These are phyloP conservation scores for Sporothrix pseudoabietina DNA, from an alignment of 2,329 filamentous ascomycete genomes.

Conservation along the genomic window DNA sequence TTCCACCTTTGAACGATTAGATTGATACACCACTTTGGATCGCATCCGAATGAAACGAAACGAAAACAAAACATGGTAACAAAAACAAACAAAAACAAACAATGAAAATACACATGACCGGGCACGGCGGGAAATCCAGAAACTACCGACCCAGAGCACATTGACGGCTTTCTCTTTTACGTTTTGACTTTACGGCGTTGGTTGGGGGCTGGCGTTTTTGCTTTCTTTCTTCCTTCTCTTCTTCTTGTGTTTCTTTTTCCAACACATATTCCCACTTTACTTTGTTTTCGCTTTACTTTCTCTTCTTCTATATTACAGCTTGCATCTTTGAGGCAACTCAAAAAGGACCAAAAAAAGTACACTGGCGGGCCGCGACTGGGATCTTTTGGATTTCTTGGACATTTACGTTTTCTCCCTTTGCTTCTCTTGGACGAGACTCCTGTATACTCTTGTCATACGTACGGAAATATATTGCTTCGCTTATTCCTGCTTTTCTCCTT, in stretches of 20 bases:
- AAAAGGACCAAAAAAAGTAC: conserved; percentile 15
- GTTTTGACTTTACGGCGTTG: conserved; percentile 5
- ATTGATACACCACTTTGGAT: conserved; percentile 17
- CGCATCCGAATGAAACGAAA: conserved; percentile 1
- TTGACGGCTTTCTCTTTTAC: conserved; percentile 13
- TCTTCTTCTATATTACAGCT: conserved; percentile 22
- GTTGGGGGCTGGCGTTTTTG: not conserved
- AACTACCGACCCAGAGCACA: not conserved
- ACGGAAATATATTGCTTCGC: not conserved
- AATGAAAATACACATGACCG: not conserved
- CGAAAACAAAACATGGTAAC: not conserved
- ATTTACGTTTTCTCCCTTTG: not conserved
- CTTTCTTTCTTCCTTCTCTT: conserved; percentile 3
- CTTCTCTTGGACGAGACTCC: not conserved
- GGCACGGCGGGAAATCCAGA: conserved; percentile 9
- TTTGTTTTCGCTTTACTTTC: conserved; percentile 4
- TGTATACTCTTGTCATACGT: not conserved
- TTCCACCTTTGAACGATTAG: not conserved
- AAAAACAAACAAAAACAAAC: not conserved
- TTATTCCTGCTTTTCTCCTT: not conserved
- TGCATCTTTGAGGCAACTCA: conserved; percentile 32
- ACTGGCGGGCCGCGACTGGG: not conserved
- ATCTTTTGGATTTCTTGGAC: not conserved
- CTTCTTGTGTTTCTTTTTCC: not conserved
- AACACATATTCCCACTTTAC: not conserved